Evolutionary conservation across 768 basidiomycete genomes (phyloP).

Genomic region (Mycena albidolilacea): DNA sequence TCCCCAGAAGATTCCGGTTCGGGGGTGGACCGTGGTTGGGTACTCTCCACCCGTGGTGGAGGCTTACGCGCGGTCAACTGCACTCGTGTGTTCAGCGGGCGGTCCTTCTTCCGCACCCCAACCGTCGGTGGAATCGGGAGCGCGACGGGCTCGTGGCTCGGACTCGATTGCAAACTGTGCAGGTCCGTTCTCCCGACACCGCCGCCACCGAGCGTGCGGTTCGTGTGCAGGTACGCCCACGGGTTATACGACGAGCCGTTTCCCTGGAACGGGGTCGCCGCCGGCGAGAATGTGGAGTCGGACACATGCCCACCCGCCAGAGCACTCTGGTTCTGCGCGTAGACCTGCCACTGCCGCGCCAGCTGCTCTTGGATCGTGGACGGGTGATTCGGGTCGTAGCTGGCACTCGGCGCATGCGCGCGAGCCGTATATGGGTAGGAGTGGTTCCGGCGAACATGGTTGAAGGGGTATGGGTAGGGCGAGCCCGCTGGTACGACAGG

Average conservation of each 20-base stretch:
- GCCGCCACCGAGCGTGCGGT: constrained; percentile 59
- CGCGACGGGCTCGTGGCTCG: constrained; percentile 75
- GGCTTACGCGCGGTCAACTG: constrained; percentile 63
- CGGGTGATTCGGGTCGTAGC: constrained; percentile 60
- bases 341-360: constrained; percentile 84
- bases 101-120: constrained; percentile 59
- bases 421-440: constrained; percentile 54
- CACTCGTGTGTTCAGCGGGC: constrained; percentile 41
- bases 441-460: constrained; percentile 75
- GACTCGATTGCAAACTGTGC: constrained; percentile 77
- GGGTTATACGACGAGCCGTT: constrained; percentile 68
- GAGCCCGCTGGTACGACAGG: constrained; percentile 76
- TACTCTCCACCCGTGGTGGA: constrained; percentile 86
- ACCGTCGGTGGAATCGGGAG: constrained; percentile 68
- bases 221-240: constrained; percentile 80
- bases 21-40: constrained; percentile 69
- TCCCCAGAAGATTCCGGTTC: constrained; percentile 86
- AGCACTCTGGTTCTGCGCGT: constrained; percentile 69
- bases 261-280: constrained; percentile 78
- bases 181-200: constrained; percentile 37
- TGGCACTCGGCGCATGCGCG: constrained; percentile 48
- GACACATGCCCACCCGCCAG: constrained; percentile 69
- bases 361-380: constrained; percentile 76
- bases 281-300: constrained; percentile 85
- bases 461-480: constrained; percentile 85